Base-by-base conservation (phyloP, 2,329 filamentous ascomycete species). In the Pseudopyricularia javanii region DNA sequence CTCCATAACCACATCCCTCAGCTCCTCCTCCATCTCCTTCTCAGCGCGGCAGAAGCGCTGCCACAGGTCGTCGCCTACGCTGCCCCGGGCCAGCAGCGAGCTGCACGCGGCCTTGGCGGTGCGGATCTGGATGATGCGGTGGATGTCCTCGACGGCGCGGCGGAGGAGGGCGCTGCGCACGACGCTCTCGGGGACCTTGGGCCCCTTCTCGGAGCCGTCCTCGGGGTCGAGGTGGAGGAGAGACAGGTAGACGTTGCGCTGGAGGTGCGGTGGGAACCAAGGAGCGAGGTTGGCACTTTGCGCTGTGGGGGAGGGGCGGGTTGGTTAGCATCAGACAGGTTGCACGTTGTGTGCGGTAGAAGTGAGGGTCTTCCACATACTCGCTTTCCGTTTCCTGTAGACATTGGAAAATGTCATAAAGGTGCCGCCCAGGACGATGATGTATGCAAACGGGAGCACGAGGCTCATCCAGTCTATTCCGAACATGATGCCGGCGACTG, bases 11-110 rank as follows among this genome's bases (percentile, higher is more conserved):
- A 97, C 91, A 69, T 98, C 93, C 61, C 88, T 82, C 56, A 98
- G 76, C 71, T 98, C 93, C 59, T 90, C 88, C 71, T 98, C 91
- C 75, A 97, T 94, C 71, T 98, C 93, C 73, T 94, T 91, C 78
- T 98, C 93, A 1, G 91, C 93, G 50, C 89, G 80, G 69, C 84
- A 71, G 68, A 97, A 95, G 37, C 91, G 79, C 73, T 96, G 88
- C 86, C 90, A 95, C 60, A 98, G 70, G 68, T 98, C 93, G 66
- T 98, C 93, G 14, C 93, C 91, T 2, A 98, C 90, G 63, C 89
- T 95, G 49, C 93, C 93, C 57, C 89, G 79, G 70, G 95, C 89
- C 61, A 97, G 70, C 59, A 98, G 73, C 24, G 83, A 79, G 64
- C 86, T 85, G 63, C 95, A 82, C 7, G 93, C 89, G 62, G 88